Evolutionary conservation across 2,329 filamentous ascomycete genomes (phyloP), one percentile per base, ranked within the genome.

Genomic region (Fusarium sp.): DNA sequence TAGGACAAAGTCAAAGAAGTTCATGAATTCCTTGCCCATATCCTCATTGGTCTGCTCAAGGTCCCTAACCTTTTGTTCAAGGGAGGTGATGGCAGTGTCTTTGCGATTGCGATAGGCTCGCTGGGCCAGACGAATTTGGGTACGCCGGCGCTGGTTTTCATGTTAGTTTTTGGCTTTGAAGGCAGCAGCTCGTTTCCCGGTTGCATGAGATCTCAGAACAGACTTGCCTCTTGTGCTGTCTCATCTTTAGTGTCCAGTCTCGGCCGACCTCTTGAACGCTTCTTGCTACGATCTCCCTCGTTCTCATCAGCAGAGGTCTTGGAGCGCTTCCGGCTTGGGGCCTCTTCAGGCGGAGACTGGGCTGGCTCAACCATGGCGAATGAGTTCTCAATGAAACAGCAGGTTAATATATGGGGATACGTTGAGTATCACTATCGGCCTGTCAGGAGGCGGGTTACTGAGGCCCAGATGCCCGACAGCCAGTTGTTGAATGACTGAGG

Each of bases 61-160:
- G 27, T 90, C 87, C 64, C 91, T 85, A 30, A 96, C 93, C 70
- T 92, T 88, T 64, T 90, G 88, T 79, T 95, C 92, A 13, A 97
- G 87, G 1, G 90, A 90, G 32, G 90, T 88, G 66, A 97, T 96
- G 6, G 93, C 93, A 25, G 89, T 92, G 80, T 97, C 95, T 83
- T 97, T 97, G 61, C 95, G 92, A 78, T 93, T 91, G 18, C 95
- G 91, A 80, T 97, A 97, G 1, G 94, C 94, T 74, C 95, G 88
- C 81, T 97, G 95, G 2, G 95, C 95, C 64, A 96, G 88, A 27
- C 95, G 92, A 73, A 98, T 97, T 81, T 98, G 95, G 6, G 94
- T 96, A 64, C 95, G 90, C 62, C 95, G 92, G 71, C 94, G 92
- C 93, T 94, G 45, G 45, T 32, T 57, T 70, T 54, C 25, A 71